Conservation (phyloP, 2,329 filamentous ascomycete species). For the Chrysoporthe cubensis region DNA sequence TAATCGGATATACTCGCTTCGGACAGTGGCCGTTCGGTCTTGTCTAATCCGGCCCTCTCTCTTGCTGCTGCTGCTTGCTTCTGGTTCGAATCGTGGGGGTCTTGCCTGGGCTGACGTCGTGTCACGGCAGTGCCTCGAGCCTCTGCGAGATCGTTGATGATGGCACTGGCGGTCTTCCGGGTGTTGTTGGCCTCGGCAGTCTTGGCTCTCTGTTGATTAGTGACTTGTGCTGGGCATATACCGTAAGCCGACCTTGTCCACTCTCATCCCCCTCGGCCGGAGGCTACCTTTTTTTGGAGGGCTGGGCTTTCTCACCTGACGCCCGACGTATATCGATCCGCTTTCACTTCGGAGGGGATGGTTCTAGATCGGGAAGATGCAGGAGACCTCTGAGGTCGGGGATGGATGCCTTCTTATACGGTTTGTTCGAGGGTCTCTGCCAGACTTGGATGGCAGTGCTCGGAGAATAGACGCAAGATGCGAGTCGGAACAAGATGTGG, state of each 20-base stretch:
- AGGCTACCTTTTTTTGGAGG: neutral
- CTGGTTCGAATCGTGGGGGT: slow-evolving; percentile 8
- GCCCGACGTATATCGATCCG: neutral
- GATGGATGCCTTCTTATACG: slow-evolving; percentile 16
- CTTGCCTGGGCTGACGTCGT: neutral
- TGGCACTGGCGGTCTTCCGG: neutral
- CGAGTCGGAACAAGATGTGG: slow-evolving; percentile 16
- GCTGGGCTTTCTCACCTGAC: slow-evolving; percentile 7
- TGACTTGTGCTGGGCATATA: neutral
- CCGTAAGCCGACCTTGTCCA: neutral
- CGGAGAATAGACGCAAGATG: slow-evolving; percentile 12
- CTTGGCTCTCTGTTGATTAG: neutral
- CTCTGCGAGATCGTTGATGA: neutral
- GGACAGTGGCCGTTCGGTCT: neutral
- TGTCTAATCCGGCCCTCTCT: slow-evolving; percentile 14
- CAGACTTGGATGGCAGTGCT: slow-evolving; percentile 17
- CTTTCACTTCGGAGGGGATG: slow-evolving; percentile 8
- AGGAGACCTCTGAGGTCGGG: neutral
- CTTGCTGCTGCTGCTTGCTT: neutral
- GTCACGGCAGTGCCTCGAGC: neutral
- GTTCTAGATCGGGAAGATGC: slow-evolving; percentile 14
- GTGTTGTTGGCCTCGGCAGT: neutral
- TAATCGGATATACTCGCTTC: slow-evolving; percentile 18
- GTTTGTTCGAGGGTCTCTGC: slow-evolving; percentile 1
- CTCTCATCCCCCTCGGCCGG: neutral